Conservation (phyloP, 208 protist species). For the Trypanosoma avium region DNA sequence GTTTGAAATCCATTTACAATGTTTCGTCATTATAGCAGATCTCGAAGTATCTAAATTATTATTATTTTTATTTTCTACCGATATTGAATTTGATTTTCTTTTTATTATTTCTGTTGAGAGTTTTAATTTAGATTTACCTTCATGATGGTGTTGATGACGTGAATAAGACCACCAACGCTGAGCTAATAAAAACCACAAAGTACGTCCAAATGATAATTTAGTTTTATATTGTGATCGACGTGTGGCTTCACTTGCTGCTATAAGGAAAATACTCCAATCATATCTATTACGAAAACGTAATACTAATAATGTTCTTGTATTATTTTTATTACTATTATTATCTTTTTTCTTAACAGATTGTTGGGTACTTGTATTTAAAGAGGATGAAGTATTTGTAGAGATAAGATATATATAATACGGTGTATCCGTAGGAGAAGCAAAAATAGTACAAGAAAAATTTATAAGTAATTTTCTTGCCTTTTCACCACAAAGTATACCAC, state of each 20-base stretch:
- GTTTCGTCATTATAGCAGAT: not conserved
- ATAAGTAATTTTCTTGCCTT: slow-evolving; percentile 49
- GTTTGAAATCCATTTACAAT: not conserved
- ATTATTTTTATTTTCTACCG: no score
- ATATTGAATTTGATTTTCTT: no score
- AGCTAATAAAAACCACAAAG: slow-evolving; percentile 75
- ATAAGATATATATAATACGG: slow-evolving; percentile 60
- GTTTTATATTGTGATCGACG: not conserved
- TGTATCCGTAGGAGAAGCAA: slow-evolving; percentile 25
- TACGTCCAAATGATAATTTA: slow-evolving; percentile 58
- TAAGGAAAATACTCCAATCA: slow-evolving; percentile 56
- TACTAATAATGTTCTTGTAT: slow-evolving; percentile 37
- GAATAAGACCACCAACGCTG: no score
- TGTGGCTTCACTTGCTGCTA: slow-evolving; percentile 15
- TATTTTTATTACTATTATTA: no score
- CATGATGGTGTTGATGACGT: no score
- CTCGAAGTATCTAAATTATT: no score
- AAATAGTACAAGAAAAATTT: slow-evolving; percentile 55
- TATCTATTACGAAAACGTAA: slow-evolving; percentile 54
- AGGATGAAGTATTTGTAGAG: slow-evolving; percentile 32
- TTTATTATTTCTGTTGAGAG: no score
- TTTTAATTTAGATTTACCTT: no score
- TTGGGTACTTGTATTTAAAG: no score
- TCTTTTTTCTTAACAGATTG: no score
- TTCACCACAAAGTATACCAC: slow-evolving; percentile 51